Percentiles rank a stretch among this genome's conserved stretches.
These are phyloP conservation scores for Saccharomyces hybrid DNA, from an alignment of 1,139 yeast species.

Conservation along the genomic window DNA sequence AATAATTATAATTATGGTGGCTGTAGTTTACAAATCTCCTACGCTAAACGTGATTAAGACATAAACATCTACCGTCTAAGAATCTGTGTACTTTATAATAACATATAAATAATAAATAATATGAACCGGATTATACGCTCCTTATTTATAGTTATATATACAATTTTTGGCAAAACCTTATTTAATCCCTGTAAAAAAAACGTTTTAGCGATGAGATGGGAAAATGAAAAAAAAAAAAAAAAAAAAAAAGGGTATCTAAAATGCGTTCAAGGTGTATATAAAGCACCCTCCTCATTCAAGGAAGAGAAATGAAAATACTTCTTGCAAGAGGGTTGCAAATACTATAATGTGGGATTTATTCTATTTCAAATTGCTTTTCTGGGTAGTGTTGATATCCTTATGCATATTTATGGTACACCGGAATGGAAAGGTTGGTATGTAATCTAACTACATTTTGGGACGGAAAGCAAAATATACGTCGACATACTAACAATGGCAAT, in stretches of 20 bases:
- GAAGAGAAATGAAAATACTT: not conserved
- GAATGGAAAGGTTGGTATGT: not conserved
- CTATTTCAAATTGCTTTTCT: not conserved
- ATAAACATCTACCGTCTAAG: slow-evolving; percentile 2
- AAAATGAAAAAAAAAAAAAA: not conserved
- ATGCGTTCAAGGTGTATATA: not conserved
- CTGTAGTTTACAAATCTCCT: slow-evolving; percentile 56
- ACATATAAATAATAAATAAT: not conserved
- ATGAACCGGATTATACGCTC: not conserved
- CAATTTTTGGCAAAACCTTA: not conserved
- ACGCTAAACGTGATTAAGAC: slow-evolving; percentile 36
- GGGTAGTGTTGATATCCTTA: not conserved
- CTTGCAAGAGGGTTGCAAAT: not conserved
- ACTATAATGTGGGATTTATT: not conserved
- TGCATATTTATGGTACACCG: not conserved
- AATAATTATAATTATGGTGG: slow-evolving; percentile 77
- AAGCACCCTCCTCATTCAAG: not conserved
- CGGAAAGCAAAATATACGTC: not conserved
- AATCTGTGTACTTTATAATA: not conserved
- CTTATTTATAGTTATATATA: not conserved
- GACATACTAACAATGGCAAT: slow-evolving; percentile 4
- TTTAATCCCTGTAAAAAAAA: not conserved
- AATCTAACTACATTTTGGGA: not conserved
- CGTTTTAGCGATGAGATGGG: not conserved
- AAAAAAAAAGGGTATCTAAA: not conserved